Percentiles rank a stretch among this genome's conserved stretches.
phyloP scores from a whole-genome alignment of 257 asterid species.

The Solanum pennellii region DNA sequence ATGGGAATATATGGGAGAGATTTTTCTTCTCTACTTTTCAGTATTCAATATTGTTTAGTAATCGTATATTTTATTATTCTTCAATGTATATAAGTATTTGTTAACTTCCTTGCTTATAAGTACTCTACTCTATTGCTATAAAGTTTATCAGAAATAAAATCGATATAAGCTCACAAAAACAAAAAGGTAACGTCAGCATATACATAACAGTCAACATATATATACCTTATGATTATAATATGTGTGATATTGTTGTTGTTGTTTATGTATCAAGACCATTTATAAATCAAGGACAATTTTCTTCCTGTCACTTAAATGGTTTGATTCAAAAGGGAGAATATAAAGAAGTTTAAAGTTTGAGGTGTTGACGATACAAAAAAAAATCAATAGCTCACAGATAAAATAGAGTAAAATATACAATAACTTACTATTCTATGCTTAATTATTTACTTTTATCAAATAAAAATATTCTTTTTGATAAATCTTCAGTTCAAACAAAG shows the following conservation, averaged over 20 bases:
- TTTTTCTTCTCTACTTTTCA: too few relatives aligned
- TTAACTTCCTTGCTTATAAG: not conserved
- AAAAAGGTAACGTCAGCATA: too few relatives aligned
- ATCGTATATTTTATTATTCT: too few relatives aligned
- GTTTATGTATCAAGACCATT: not conserved
- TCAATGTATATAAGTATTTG: not conserved
- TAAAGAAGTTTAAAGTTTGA: not conserved
- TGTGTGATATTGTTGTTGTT: too few relatives aligned
- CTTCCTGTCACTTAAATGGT: not conserved
- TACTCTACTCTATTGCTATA: not conserved
- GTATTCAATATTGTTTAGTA: too few relatives aligned
- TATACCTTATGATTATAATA: not conserved
- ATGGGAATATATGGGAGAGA: not conserved
- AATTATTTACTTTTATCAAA: too few relatives aligned
- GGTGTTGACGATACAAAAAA: not conserved
- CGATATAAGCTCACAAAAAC: fast-evolving
- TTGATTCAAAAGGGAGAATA: not conserved
- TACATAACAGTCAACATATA: too few relatives aligned
- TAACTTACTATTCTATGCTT: not conserved
- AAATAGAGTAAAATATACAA: not conserved
- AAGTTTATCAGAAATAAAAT: too few relatives aligned
- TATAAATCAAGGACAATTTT: not conserved
- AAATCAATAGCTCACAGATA: not conserved
- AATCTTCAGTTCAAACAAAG: too few relatives aligned
- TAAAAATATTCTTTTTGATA: too few relatives aligned